phyloP scores from a whole-genome alignment of 2,329 filamentous ascomycete species.

The Alternaria ventricosa region DNA sequence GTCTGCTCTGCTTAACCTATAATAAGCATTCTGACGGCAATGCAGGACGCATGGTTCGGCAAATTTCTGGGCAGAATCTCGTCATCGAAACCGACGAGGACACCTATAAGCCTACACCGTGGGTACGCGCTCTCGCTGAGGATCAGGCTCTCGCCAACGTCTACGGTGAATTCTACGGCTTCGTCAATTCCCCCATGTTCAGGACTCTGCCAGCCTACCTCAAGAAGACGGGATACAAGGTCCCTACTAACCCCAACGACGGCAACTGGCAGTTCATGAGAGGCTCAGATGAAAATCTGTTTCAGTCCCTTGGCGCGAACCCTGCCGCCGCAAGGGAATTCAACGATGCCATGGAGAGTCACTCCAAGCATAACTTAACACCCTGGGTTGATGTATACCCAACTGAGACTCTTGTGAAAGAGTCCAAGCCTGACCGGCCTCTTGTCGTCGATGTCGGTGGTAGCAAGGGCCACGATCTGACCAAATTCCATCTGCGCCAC shows the following conservation, averaged over 20 bases:
- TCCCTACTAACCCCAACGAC: conserved; percentile 7
- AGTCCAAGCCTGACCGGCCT: not conserved
- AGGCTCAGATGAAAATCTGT: conserved; percentile 5
- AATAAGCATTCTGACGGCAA: not conserved
- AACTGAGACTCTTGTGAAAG: conserved; percentile 1
- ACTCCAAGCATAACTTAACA: conserved; percentile 1
- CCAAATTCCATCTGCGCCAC: conserved; percentile 3
- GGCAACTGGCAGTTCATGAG: conserved; percentile 8
- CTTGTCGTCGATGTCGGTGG: conserved; percentile 8
- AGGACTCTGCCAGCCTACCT: conserved; percentile 7
- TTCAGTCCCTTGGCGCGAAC: conserved; percentile 8
- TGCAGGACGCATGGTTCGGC: not conserved
- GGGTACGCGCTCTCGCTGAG: conserved; percentile 4
- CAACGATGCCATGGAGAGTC: conserved; percentile 7
- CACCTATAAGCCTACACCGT: conserved; percentile 7
- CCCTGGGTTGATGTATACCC: conserved; percentile 6
- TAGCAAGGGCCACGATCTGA: conserved; percentile 8
- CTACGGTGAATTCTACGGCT: conserved; percentile 7
- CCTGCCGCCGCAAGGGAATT: conserved; percentile 8
- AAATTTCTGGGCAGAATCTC: conserved; percentile 1
- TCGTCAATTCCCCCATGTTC: conserved; percentile 10
- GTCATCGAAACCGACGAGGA: conserved; percentile 1
- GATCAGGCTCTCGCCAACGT: conserved; percentile 10
- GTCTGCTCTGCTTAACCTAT: not conserved
- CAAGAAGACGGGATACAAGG: conserved; percentile 6